Evolutionary conservation across 2,329 filamentous ascomycete genomes (phyloP), one percentile per base, ranked within the genome.

Genomic region (Penicillium sp.): DNA sequence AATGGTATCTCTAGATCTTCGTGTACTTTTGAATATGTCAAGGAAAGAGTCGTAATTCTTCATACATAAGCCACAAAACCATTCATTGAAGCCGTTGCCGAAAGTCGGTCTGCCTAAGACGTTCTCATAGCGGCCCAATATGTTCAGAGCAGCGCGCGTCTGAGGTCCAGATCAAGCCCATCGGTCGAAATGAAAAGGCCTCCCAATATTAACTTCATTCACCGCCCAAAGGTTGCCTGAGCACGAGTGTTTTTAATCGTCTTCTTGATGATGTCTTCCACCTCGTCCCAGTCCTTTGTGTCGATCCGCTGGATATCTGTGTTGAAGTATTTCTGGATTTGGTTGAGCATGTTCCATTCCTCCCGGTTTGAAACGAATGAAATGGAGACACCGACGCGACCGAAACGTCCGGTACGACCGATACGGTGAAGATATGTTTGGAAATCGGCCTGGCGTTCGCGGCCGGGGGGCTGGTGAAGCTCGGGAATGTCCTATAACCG

Each of bases 401-500:
- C 95, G 71, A 99, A 99, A 68, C 95, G 91, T 66, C 95, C 95
- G 15, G 95, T 99, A 73, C 95, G 92, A 64, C 95, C 95, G 70
- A 99, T 99, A 75, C 95, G 91, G 84, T 99, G 95, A 53, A 99
- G 90, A 75, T 99, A 99, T 0, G 95, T 99, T 82, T 98, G 93
- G 51, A 89, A 89, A 74, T 99, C 95, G 15, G 94, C 91, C 35
- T 85, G 80, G 46, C 90, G 89, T 73, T 90, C 90, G 23, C 76
- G 77, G 51, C 78, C 77, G 59, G 83, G 82, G 4, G 83, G 83
- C 38, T 85, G 79, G 71, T 88, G 82, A 66, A 82, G 62, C 83
- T 90, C 91, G 26, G 90, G 90, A 61, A 92, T 90, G 70, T 92
- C 90, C 76, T 79, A 5, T 9, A 21, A 26, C 19, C 41, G 30